Base-by-base conservation (phyloP, 2,329 filamentous ascomycete species). In the Mollisiaceae sp. region DNA sequence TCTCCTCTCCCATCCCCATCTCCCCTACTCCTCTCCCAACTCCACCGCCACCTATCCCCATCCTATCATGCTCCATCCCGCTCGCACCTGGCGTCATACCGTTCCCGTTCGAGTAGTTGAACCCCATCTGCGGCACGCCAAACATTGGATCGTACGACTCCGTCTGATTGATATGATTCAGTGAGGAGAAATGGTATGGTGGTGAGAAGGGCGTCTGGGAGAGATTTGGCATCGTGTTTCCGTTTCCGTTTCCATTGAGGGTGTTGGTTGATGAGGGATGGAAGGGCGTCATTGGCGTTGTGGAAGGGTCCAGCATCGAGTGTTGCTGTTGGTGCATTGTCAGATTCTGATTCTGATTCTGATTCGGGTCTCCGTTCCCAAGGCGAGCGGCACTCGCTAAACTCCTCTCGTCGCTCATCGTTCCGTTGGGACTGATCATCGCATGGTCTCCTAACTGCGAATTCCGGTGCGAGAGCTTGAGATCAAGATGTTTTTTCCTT, bases 81-180 rank as follows among this genome's bases (percentile, higher is more conserved):
- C 15, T 41, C 4, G 38, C 12, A 9, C 15, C 15, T 1, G 50
- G 50, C 3, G 50, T 54, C 22, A 18, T 22, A 11, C 45, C 45
- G n/a, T 35, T 24, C 18, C 56, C 52, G 36, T n/a, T 59, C n/a
- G 36, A 18, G 20, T 58, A 55, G 85, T 0, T 22, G 50, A 82
- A 79, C 59, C 85, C 85, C 20, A 84, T 83, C 4, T 84, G 79
- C 4, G 86, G 72, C 9, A 81, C 80, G 14, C 85, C 83, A 71
- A 89, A 89, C 84, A 89, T 88, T 12, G 85, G 83, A 67, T 88
- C 86, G 71, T 82, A 88, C 2, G 75, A 74, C n/a, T 77, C 75
- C 32, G 52, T 52, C 32, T 71, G 60, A 4, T 64, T 41, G 38
- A 41, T 41, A 41, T 18, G 38, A 41, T 32, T 32, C 6, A 32